Conservation (phyloP, 140 eudicot species). For the Flaveria floridana region DNA sequence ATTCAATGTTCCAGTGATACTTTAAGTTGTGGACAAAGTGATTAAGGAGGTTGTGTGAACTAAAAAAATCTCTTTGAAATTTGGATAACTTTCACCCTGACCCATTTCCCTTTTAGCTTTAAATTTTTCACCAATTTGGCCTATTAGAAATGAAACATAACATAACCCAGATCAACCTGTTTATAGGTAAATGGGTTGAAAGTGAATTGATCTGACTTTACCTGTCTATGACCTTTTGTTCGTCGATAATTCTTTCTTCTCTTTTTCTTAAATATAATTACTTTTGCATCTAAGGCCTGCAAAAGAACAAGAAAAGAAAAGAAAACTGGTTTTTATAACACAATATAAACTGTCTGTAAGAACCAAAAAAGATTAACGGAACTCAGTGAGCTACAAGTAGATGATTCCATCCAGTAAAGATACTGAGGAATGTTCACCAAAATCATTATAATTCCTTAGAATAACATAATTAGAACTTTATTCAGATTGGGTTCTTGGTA, state of each 20-base stretch:
- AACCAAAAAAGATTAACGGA: background rate
- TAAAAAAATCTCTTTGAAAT: background rate
- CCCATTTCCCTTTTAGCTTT: background rate
- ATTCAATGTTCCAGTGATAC: too few relatives aligned
- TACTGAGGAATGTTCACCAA: background rate
- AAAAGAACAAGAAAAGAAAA: background rate
- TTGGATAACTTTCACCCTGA: slow-evolving; percentile 1
- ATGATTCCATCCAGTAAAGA: background rate
- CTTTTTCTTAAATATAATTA: slow-evolving; percentile 90
- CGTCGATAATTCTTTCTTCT: slow-evolving; percentile 94
- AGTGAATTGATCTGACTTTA: slow-evolving; percentile 32
- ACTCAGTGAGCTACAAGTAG: background rate
- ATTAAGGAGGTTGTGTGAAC: background rate
- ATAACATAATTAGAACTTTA: background rate
- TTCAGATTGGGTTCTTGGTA: slow-evolving; percentile 17
- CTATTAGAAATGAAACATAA: background rate
- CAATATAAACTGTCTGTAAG: slow-evolving; percentile 9
- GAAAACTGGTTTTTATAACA: slow-evolving; percentile 3
- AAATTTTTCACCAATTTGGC: background rate
- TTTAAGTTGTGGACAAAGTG: background rate
- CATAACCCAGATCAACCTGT: background rate
- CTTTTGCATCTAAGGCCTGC: slow-evolving; percentile 96
- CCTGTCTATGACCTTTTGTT: slow-evolving; percentile 93
- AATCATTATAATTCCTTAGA: slow-evolving; percentile 3
- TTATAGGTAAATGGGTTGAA: background rate